phyloP scores from a whole-genome alignment of 1,284 basidiomycete species.

The Naganishia liquefaciens region DNA sequence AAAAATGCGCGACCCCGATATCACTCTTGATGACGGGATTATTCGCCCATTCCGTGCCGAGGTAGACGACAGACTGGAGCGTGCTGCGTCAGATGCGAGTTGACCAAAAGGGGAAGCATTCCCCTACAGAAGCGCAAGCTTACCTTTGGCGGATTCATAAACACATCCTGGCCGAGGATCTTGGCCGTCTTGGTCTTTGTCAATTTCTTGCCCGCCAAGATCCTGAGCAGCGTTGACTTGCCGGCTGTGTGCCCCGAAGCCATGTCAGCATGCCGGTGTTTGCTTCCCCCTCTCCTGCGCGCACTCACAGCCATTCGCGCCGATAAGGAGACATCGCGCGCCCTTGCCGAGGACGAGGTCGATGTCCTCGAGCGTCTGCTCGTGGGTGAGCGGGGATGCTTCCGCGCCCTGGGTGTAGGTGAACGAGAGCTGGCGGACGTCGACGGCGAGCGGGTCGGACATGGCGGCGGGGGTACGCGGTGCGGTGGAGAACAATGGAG shows the following conservation, averaged over 20 bases:
- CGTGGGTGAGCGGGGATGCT: slow-evolving; percentile 36
- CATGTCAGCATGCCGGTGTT: background rate
- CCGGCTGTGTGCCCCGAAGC: slow-evolving; percentile 64
- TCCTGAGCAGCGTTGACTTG: slow-evolving; percentile 91
- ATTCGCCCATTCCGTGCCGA: slow-evolving; percentile 93
- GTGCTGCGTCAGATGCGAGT: background rate
- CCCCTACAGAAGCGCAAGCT: too few species aligned
- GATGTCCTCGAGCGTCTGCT: slow-evolving; percentile 64
- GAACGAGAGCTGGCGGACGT: slow-evolving; percentile 50
- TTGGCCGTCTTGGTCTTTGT: slow-evolving; percentile 67
- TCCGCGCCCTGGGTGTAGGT: slow-evolving; percentile 63
- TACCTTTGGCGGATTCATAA: slow-evolving; percentile 60
- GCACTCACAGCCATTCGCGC: slow-evolving; percentile 83
- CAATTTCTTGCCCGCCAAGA: slow-evolving; percentile 89
- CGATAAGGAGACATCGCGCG: slow-evolving; percentile 77
- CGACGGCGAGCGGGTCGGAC: slow-evolving; percentile 26
- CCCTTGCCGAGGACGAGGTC: slow-evolving; percentile 68
- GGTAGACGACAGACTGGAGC: slow-evolving; percentile 72
- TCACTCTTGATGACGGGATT: slow-evolving; percentile 94
- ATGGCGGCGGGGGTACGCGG: slow-evolving; percentile 21
- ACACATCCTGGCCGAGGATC: slow-evolving; percentile 81
- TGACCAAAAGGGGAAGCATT: too few species aligned
- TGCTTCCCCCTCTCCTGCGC: background rate
- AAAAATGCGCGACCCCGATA: slow-evolving; percentile 82
- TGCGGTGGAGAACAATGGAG: too few species aligned